Conservation (phyloP, 2,329 filamentous ascomycete species). For the Calonectria pseudoreteaudii region DNA sequence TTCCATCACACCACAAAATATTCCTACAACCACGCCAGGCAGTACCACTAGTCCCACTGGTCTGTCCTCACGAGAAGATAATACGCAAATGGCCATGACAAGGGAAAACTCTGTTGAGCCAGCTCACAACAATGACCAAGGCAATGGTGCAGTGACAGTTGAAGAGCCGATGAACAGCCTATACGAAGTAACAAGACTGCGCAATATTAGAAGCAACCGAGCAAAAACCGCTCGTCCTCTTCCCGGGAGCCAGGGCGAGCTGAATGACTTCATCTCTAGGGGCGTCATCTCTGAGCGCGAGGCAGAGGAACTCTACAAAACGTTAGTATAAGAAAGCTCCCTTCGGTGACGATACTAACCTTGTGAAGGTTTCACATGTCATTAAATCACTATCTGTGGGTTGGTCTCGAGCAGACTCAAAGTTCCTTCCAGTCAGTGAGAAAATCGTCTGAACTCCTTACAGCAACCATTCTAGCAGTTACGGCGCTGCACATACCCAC, state of each 20-base stretch:
- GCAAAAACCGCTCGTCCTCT: constrained; percentile 27
- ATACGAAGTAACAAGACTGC: constrained; percentile 30
- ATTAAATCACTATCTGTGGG: constrained; percentile 33
- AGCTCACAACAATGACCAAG: constrained; percentile 11
- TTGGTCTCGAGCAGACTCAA: constrained; percentile 43
- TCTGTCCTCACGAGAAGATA: constrained; percentile 30
- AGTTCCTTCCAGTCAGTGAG: constrained; percentile 62
- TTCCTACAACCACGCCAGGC: constrained; percentile 42
- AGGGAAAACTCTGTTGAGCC: constrained; percentile 30
- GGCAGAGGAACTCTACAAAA: constrained; percentile 30
- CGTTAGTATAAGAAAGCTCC: background rate
- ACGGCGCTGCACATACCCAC: constrained; percentile 69
- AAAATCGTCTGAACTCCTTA: constrained; percentile 66
- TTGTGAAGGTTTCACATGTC: constrained; percentile 24
- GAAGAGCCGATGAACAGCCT: constrained; percentile 33
- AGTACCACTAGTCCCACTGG: constrained; percentile 39
- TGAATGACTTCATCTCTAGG: constrained; percentile 30
- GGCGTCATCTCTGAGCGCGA: constrained; percentile 29
- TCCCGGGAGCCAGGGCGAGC: constrained; percentile 23
- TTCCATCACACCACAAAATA: background rate
- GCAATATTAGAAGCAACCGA: constrained; percentile 31
- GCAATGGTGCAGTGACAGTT: constrained; percentile 24
- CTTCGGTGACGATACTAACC: background rate
- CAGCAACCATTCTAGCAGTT: constrained; percentile 68
- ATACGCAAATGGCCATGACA: constrained; percentile 32